Base-by-base conservation (phyloP, 495 filamentous ascomycete genomes). In the Amniculicola lignicola region DNA sequence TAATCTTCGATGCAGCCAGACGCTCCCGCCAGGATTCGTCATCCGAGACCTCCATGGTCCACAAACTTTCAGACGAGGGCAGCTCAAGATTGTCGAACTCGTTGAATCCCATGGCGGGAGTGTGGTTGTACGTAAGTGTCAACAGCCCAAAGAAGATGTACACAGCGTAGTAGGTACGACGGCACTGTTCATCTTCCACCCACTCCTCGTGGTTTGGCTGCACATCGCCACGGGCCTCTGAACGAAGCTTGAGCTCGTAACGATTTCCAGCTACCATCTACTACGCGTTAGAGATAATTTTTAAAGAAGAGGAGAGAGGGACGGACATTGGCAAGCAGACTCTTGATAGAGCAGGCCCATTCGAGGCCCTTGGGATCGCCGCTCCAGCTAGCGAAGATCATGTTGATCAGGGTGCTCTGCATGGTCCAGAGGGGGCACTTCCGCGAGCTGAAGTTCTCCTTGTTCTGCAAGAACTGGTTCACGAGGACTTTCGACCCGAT, bases 321-420 rank as follows among this genome's bases (percentile, higher is more conserved):
- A 63, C 75, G 70, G 71, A 80, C 79, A 68, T 96, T 96, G 61
- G 91, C 89, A 21, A 98, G 82, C 11, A 97, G 76, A 76, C 89
- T 92, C 81, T 96, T 97, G 71, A 97, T 96, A 1, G 93, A 96
- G 69, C 91, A 96, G 19, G 93, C 91, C 92, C 92, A 98, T 70
- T 98, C 93, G 5, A 98, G 79, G 19, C 94, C 94, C 73, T 97
- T 97, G 12, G 93, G 82, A 68, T 97, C 93, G 57, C 93, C 93
- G 68, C 94, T 97, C 93, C 93, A 98, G 77, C 92, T 96, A 31
- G 95, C 93, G 70, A 98, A 97, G 61, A 95, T 87, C 93, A 96
- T 97, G 77, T 98, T 98, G 40, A 98, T 76, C 44, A 98, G 76
- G 12, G 89, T 90, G 69, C 88, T 88, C 68, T 97, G 93, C 87